phyloP scores from a whole-genome alignment of 1,139 yeast species.

The Suhomyces kunorum region DNA sequence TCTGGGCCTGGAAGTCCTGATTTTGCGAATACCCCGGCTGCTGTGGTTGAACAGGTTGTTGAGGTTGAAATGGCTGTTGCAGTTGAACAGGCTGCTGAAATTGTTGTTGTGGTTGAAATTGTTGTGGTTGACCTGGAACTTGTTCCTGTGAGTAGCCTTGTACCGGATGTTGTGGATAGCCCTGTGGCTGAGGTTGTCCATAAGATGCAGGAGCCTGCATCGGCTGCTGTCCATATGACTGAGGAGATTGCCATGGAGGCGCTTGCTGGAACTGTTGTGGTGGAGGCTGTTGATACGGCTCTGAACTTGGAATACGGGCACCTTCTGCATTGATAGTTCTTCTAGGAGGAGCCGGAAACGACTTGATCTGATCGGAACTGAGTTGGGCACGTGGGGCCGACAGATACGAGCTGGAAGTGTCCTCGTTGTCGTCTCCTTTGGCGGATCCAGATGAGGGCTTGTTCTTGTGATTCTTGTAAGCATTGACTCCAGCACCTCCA shows the following conservation, averaged over 20 bases:
- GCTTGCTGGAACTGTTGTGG: constrained; percentile 10
- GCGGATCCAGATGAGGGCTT: constrained; percentile 1
- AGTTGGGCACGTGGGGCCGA: constrained; percentile 24
- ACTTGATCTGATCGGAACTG: constrained; percentile 37
- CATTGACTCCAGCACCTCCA: constrained; percentile 50
- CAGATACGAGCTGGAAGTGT: neutral
- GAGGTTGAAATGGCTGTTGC: neutral
- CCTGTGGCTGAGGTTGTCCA: constrained; percentile 4
- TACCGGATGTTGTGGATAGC: constrained; percentile 8
- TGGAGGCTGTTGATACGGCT: constrained; percentile 12
- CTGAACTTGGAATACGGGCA: constrained; percentile 11
- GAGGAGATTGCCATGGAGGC: constrained; percentile 3
- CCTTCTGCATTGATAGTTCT: constrained; percentile 21
- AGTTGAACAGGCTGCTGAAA: neutral
- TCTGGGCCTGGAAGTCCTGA: neutral
- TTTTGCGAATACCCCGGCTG: neutral
- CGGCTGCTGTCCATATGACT: neutral
- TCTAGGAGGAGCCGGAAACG: constrained; percentile 58
- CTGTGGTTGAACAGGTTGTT: constrained; percentile 1
- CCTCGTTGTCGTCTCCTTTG: constrained; percentile 5
- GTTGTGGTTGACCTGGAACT: constrained; percentile 3
- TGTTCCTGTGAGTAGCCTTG: too few relatives aligned
- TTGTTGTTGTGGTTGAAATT: neutral
- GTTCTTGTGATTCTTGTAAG: constrained; percentile 41
- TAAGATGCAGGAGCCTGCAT: neutral